Evolutionary conservation across 2,329 filamentous ascomycete species (phyloP).

Genomic region (Fusarium buharicum): DNA sequence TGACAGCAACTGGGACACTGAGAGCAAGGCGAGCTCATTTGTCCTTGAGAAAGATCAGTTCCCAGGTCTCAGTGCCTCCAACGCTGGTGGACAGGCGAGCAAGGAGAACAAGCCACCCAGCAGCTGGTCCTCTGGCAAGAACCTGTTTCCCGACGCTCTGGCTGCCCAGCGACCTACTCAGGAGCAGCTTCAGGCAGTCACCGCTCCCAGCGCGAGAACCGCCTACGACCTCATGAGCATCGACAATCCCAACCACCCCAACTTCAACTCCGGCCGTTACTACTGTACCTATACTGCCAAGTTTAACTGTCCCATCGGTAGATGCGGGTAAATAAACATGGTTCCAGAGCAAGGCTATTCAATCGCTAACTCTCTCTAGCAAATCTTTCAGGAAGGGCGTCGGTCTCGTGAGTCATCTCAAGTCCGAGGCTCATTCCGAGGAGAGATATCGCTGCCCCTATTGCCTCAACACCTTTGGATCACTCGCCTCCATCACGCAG

Average conservation of each 20-base stretch:
- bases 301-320: conserved; percentile 64
- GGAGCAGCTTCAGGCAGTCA: conserved; percentile 32
- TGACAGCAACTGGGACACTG: neutral
- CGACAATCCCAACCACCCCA: conserved; percentile 58
- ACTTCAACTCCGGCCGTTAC: conserved; percentile 62
- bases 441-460: conserved; percentile 55
- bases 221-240: conserved; percentile 38
- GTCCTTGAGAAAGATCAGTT: conserved; percentile 29
- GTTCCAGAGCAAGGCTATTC: neutral
- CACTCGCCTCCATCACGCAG: conserved; percentile 56
- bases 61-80: conserved; percentile 21
- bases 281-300: conserved; percentile 53
- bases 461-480: conserved; percentile 56
- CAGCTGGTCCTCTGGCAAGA: conserved; percentile 10
- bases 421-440: conserved; percentile 54
- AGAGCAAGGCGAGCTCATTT: conserved; percentile 11
- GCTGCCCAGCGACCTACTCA: conserved; percentile 32
- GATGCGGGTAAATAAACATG: conserved; percentile 59
- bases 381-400: conserved; percentile 53
- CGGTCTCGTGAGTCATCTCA: conserved; percentile 57
- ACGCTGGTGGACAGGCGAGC: neutral
- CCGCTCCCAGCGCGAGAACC: conserved; percentile 22
- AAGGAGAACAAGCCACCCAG: conserved; percentile 25
- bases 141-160: conserved; percentile 43
- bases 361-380: conserved; percentile 43